phyloP scores from a whole-genome alignment of 2,329 filamentous ascomycete genomes.

The Capronia epimyces region DNA sequence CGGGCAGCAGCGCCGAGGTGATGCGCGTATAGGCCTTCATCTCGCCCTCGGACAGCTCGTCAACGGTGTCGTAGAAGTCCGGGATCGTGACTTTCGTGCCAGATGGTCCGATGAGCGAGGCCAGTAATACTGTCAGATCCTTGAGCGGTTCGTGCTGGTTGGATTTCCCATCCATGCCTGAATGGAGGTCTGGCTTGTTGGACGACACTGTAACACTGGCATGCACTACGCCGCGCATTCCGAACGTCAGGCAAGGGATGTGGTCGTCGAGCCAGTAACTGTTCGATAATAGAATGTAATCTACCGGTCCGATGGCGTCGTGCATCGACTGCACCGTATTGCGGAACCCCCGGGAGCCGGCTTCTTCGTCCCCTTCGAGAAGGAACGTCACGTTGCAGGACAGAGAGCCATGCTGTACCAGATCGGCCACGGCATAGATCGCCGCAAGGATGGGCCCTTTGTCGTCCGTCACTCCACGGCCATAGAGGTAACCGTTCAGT shows the following conservation, averaged over 20 bases:
- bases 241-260: conserved; percentile 91
- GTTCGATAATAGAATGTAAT: conserved; percentile 93
- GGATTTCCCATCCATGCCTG: conserved; percentile 93
- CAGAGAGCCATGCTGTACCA: conserved; percentile 75
- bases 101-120: conserved; percentile 71
- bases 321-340: conserved; percentile 76
- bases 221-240: conserved; percentile 86
- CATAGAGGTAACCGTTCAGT: conserved; percentile 87
- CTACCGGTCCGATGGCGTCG: conserved; percentile 76
- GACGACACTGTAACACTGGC: conserved; percentile 86
- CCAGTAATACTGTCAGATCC: conserved; percentile 77
- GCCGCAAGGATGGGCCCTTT: conserved; percentile 94
- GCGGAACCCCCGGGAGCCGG: conserved; percentile 83
- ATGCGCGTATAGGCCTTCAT: conserved; percentile 80
- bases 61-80: conserved; percentile 79
- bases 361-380: conserved; percentile 95
- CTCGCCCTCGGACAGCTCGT: conserved; percentile 68
- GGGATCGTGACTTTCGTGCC: conserved; percentile 75
- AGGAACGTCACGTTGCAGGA: conserved; percentile 87
- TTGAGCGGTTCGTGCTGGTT: conserved; percentile 81
- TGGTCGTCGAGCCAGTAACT: conserved; percentile 98
- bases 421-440: conserved; percentile 84
- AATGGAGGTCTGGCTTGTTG: conserved; percentile 81
- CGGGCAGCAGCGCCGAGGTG: conserved; percentile 65
- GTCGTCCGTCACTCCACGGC: conserved; percentile 94